These are phyloP conservation scores for Kodamaea sp. DNA, from an alignment of 1,139 yeast genomes.

Conservation along the genomic window DNA sequence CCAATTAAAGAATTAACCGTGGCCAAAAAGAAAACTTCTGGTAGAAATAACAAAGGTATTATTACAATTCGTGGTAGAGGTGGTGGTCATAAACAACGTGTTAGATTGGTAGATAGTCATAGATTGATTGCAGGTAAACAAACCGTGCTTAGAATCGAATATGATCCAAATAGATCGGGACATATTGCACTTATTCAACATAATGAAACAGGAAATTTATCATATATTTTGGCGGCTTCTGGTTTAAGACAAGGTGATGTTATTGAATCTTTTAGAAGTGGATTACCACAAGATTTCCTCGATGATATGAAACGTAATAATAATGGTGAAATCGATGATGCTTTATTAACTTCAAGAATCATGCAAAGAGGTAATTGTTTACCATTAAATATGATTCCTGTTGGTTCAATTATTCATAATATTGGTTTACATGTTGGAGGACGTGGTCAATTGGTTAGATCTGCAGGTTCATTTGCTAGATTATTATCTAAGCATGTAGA, in stretches of 20 bases:
- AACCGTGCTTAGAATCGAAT: conserved; percentile 82
- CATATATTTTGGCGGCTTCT: conserved; percentile 86
- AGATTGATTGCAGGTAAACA: conserved; percentile 70
- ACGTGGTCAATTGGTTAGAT: conserved; percentile 86
- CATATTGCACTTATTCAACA: conserved; percentile 86
- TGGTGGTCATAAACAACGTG: conserved; percentile 92
- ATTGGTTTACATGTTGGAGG: conserved; percentile 75
- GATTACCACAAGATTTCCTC: conserved; percentile 76
- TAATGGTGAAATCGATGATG: conserved; percentile 88
- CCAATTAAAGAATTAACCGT: conserved; percentile 77
- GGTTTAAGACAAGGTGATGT: conserved; percentile 91
- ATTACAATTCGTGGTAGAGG: conserved; percentile 94
- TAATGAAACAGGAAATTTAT: conserved; percentile 54
- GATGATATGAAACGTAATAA: conserved; percentile 58
- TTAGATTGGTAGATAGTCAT: conserved; percentile 74
- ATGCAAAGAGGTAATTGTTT: conserved; percentile 94
- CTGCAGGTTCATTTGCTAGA: conserved; percentile 95
- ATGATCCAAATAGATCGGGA: conserved; percentile 92
- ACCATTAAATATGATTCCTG: conserved; percentile 87
- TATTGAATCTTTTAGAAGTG: conserved; percentile 84
- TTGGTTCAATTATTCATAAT: conserved; percentile 87
- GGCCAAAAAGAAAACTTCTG: conserved; percentile 71
- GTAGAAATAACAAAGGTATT: conserved; percentile 85
- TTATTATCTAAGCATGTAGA: conserved; percentile 76
- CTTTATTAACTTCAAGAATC: conserved; percentile 80